Evolutionary conservation across 805 yeast genomes (phyloP), one percentile per base, ranked within the genome.

Genomic region (Candida pini): DNA sequence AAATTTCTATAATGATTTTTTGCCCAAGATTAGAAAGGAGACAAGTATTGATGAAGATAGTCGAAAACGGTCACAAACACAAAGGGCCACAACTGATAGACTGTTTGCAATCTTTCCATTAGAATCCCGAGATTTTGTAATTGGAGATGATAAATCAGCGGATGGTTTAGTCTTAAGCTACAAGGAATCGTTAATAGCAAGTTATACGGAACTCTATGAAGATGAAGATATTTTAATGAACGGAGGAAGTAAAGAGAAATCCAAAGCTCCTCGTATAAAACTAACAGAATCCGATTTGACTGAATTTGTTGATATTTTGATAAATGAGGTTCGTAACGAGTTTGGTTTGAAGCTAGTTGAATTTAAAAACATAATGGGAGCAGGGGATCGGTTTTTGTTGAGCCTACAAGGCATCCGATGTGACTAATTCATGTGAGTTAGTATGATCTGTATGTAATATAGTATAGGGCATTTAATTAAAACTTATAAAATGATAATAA

Each of bases 1-100:
- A 16, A 73, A 81, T 76, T 64, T 72, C 33, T 57, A 64, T 33
- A 62, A 8, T 53, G 52, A 25, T 32, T 31, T 35, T 21, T 41
- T 30, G 7, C 49, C 49, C 3, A 24, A 25, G 1, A 34, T 41
- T 10, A 31, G 43, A 10, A 36, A 38, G 28, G 42, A 36, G 8
- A 33, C 33, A 13, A 12, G 36, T 9, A 28, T 35, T 4, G 38
- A 41, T 19, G 15, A 25, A 10, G 35, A 30, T 5, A 24, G 21
- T 2, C 23, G 38, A n/a, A 36, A 34, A 18, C 35, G 35, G n/a
- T 27, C 32, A 21, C 43, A 43, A 23, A 35, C 42, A 15, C 42
- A 35, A 28, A 31, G 26, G 26, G 30, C 41, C 19, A 38, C 38
- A 38, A 34, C 34, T 6, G 39, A 35, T 21, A 33, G 51, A 20